Percentiles rank a stretch among this genome's conserved stretches.
These are phyloP conservation scores for Fistulifera solaris DNA, from an alignment of 108 stramenopile species.

Conservation along the genomic window DNA sequence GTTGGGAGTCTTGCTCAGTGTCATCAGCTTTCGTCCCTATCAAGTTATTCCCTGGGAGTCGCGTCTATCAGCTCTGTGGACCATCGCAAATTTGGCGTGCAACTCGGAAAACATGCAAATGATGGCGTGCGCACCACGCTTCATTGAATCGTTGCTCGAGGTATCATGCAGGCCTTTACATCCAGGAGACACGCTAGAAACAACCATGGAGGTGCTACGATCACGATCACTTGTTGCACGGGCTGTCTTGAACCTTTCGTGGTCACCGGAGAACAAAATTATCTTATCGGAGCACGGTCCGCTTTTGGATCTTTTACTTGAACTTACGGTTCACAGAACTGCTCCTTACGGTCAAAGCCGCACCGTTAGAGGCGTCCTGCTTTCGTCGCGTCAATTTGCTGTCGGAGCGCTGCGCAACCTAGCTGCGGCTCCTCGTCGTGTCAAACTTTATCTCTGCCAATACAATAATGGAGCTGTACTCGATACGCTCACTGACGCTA, in stretches of 20 bases:
- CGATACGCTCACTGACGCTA: slow-evolving; percentile 30
- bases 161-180: slow-evolving; percentile 19
- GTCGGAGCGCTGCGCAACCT: slow-evolving; percentile 46
- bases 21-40: slow-evolving; percentile 29
- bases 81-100: slow-evolving; percentile 49
- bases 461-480: slow-evolving; percentile 33
- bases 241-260: slow-evolving; percentile 48
- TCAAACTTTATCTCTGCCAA: slow-evolving; percentile 32
- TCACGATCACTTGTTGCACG: slow-evolving; percentile 35
- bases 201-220: slow-evolving; percentile 39
- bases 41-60: slow-evolving; percentile 31
- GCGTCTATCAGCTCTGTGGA: slow-evolving; percentile 46
- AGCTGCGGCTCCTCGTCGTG: slow-evolving; percentile 37
- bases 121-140: slow-evolving; percentile 42
- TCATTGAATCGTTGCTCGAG: slow-evolving; percentile 30
- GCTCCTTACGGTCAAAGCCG: slow-evolving; percentile 18
- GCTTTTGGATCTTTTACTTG: slow-evolving; percentile 23
- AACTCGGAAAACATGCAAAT: slow-evolving; percentile 57
- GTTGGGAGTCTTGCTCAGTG: slow-evolving; percentile 18
- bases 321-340: slow-evolving; percentile 24
- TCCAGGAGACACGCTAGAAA: slow-evolving; percentile 21
- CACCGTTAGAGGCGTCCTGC: slow-evolving; percentile 30
- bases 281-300: slow-evolving; percentile 25
- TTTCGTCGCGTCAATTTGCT: slow-evolving; percentile 35
- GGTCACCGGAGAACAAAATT: slow-evolving; percentile 47